phyloP scores from a whole-genome alignment of 225 moss, liverwort and hornwort genomes.

The Takakia lepidozioides region DNA sequence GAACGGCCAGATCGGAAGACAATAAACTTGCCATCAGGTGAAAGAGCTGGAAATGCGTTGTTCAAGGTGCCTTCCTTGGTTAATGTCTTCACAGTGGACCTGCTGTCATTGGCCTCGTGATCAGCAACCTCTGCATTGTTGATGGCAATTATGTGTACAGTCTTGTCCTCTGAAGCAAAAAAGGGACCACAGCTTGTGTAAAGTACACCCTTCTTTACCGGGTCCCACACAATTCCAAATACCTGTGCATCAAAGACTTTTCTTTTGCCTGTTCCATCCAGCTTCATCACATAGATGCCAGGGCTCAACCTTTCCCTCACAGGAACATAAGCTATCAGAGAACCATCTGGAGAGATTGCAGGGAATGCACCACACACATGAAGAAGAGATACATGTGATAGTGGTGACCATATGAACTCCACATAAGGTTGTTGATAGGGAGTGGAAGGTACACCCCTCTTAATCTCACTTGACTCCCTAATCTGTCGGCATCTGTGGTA shows the following conservation, averaged over 20 bases:
- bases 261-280: conserved; percentile 40
- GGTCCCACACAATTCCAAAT: conserved; percentile 55
- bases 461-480: no score
- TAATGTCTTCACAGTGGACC: conserved; percentile 15
- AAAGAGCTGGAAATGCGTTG: conserved; percentile 66
- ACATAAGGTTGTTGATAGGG: conserved; percentile 17
- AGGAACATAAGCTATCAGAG: conserved; percentile 30
- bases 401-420: conserved; percentile 40
- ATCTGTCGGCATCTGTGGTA: conserved; percentile 76
- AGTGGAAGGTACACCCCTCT: conserved; percentile 6
- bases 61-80: conserved; percentile 44
- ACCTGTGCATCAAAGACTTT: conserved; percentile 12
- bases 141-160: conserved; percentile 47
- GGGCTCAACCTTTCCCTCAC: background rate
- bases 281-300: conserved; percentile 33
- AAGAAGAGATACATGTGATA: conserved; percentile 30
- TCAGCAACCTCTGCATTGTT: conserved; percentile 33
- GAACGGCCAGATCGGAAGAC: conserved; percentile 71
- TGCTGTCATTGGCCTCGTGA: conserved; percentile 16
- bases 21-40: conserved; percentile 69
- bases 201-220: conserved; percentile 26
- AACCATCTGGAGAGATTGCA: conserved; percentile 57
- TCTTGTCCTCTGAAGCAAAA: conserved; percentile 6
- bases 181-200: conserved; percentile 26
- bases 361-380: conserved; percentile 54